Conservation (phyloP, 305 asterid species). For the Ilex paraguariensis region DNA sequence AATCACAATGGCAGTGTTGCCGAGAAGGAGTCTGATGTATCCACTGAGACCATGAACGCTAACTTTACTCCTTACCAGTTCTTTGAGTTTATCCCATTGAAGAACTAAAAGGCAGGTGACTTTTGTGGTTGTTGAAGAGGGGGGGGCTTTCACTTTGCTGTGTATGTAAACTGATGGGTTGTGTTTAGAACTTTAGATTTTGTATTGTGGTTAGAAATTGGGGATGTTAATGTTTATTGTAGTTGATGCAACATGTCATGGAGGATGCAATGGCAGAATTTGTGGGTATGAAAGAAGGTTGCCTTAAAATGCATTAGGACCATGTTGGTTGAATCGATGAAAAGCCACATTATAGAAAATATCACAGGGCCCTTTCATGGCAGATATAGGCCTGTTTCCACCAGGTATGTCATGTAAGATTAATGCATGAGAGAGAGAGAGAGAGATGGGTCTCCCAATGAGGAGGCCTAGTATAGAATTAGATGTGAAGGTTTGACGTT, state of each 20-base stretch:
- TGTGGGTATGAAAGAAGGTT: no score
- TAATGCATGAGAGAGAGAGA: not conserved
- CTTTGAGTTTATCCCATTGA: conserved; percentile 73
- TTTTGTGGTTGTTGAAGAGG: not conserved
- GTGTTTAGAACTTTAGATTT: not conserved
- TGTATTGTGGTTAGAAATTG: not conserved
- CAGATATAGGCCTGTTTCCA: no score
- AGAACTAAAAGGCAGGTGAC: conserved; percentile 27
- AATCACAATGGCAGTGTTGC: conserved; percentile 4
- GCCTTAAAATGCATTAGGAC: no score
- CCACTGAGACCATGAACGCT: conserved; percentile 7
- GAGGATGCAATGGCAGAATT: not conserved
- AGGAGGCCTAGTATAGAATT: not conserved
- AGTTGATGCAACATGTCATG: conserved; percentile 12
- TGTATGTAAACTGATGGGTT: conserved; percentile 7
- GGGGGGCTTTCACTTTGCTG: not conserved
- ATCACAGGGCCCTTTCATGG: no score
- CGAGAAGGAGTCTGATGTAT: conserved; percentile 23
- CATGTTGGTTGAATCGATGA: no score
- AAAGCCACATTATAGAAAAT: no score
- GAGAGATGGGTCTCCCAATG: conserved; percentile 11
- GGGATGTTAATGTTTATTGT: not conserved
- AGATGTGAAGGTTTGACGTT: conserved; percentile 3
- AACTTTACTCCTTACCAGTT: conserved; percentile 38
- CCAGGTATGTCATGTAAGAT: no score